Conservation (phyloP, 2,329 filamentous ascomycete genomes). For the Cladosporium cucumerinum region DNA sequence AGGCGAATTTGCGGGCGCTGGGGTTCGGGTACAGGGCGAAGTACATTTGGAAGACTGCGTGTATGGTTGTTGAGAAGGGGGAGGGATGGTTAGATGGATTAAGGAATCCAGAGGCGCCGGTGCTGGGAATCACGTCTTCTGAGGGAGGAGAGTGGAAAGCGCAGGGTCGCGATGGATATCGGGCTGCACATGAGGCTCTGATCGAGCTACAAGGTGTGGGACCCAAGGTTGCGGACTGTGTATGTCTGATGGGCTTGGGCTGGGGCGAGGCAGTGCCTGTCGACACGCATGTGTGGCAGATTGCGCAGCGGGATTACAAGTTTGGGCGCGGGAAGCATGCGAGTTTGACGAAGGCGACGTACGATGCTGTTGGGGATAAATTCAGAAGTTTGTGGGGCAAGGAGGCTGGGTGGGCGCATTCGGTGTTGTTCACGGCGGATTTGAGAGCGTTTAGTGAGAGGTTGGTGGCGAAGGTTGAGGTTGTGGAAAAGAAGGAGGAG, state of each 20-base stretch:
- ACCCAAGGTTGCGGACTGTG: conserved; percentile 95
- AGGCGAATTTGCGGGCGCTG: conserved; percentile 72
- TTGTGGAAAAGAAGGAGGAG: conserved; percentile 39
- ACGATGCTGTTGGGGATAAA: conserved; percentile 84
- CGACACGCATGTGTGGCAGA: conserved; percentile 98
- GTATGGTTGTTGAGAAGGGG: conserved; percentile 65
- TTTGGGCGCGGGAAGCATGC: conserved; percentile 81
- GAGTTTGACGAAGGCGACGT: conserved; percentile 82
- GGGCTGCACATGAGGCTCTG: conserved; percentile 74
- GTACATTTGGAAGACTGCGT: conserved; percentile 84
- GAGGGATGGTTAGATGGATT: conserved; percentile 72
- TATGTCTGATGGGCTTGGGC: conserved; percentile 91
- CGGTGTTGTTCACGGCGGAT: conserved; percentile 92
- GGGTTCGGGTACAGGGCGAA: conserved; percentile 94
- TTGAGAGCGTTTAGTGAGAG: conserved; percentile 76
- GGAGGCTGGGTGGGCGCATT: conserved; percentile 96
- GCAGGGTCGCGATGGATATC: conserved; percentile 64
- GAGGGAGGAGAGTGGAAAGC: conserved; percentile 49
- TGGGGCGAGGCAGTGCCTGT: conserved; percentile 96
- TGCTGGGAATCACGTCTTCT: conserved; percentile 48
- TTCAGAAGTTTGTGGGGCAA: conserved; percentile 88
- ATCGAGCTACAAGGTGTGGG: conserved; percentile 82
- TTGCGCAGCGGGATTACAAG: conserved; percentile 91
- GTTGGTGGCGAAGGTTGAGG: conserved; percentile 50
- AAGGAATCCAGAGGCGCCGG: conserved; percentile 70